Evolutionary conservation across 352 stramenopile genomes (phyloP), one percentile per base, ranked within the genome.

Genomic region (Phytopythium delawarense): DNA sequence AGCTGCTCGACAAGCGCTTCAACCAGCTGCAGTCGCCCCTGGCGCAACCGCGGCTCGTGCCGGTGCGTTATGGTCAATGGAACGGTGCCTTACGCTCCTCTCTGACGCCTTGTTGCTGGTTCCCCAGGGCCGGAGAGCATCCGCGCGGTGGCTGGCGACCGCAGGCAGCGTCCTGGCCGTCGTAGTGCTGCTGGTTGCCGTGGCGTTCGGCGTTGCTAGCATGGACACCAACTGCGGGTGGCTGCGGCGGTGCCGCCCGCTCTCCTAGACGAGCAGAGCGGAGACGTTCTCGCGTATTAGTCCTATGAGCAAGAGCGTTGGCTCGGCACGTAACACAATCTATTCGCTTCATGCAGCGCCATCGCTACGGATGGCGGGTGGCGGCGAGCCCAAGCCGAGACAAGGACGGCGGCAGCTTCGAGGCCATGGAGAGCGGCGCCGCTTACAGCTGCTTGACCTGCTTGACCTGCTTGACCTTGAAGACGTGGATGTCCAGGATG

Each of bases 381-480:
- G 35, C 35, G 35, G 6, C 35, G 35, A 16, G 30, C 50, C 15
- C 50, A 56, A 56, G n/a, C 35, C 35, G 12, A 11, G 5, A 40
- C 35, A 15, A 15, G 35, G 9, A 15, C 1, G 35, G 35, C 35
- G 35, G 8, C 35, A 40, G 35, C 35, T 11, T 40, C 35, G 35
- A 40, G 9, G 35, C 35, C 35, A 40, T 40, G 35, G 9, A 40
- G 35, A 40, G 35, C 35, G 35, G 35, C 35, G 2, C 8, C 12
- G 35, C 12, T 40, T 15, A 40, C 8, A 40, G 35, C 35, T 40
- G 35, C 35, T 40, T 40, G 35, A 40, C 35, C 35, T 40, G 64
- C 75, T 92, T 91, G 58, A 90, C 35, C 35, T 40, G 64, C 75
- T 92, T 91, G 58, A 90, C 84, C 67, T 80, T 89, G 71, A 94